Percentiles rank a stretch among this genome's conserved stretches.
Conservation (phyloP, 106 monocot genomes). For the Posidonia australis region DNA sequence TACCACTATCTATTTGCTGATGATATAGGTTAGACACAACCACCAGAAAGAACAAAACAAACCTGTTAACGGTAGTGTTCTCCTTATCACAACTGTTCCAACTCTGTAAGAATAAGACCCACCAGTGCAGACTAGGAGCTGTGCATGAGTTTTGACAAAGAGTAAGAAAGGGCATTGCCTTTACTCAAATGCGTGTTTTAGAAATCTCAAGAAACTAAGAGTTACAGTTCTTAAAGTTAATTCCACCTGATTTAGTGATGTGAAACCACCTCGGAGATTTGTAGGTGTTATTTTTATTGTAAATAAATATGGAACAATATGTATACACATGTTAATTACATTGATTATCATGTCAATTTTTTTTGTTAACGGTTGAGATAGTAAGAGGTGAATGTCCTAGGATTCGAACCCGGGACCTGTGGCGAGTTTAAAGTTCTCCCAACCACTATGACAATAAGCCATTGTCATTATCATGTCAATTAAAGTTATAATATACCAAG, state of each 20-base stretch:
- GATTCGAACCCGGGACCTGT: no score
- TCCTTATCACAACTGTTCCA: conserved; percentile 52
- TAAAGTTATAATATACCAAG: no score
- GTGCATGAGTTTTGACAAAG: not conserved
- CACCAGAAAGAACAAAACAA: not conserved
- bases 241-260: conserved; percentile 54
- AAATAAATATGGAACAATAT: no score
- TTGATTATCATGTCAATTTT: no score
- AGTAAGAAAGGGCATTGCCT: not conserved
- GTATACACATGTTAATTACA: no score
- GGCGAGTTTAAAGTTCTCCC: no score
- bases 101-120: conserved; percentile 34
- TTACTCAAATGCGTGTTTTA: not conserved
- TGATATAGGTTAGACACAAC: not conserved
- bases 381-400: no score
- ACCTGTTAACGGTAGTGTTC: conserved; percentile 40
- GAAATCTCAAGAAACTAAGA: not conserved
- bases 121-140: conserved; percentile 58
- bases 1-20: not conserved
- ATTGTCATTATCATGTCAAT: no score
- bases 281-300: conserved; percentile 79
- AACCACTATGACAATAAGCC: no score
- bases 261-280: conserved; percentile 56
- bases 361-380: no score
- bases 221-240: not conserved